Evolutionary conservation across 176 grass and related monocot species (phyloP).

Genomic region (Eremochloa ophiuroides): DNA sequence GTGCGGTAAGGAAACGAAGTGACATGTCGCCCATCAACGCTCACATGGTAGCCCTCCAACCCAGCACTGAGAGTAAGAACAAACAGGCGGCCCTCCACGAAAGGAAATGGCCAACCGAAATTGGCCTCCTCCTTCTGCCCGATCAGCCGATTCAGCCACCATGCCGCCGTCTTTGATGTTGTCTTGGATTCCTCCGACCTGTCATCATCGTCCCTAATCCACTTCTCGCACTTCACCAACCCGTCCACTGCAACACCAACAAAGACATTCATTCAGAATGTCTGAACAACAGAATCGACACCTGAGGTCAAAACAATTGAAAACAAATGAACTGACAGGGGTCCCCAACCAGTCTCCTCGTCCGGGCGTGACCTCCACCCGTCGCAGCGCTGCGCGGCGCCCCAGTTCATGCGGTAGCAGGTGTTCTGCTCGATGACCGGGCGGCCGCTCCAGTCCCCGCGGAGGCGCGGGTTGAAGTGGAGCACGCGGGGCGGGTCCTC

Average conservation of each 20-base stretch:
- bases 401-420: constrained; percentile 87
- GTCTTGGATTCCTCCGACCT: constrained; percentile 21
- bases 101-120: constrained; percentile 71
- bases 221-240: constrained; percentile 69
- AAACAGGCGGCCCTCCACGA: constrained; percentile 60
- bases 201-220: constrained; percentile 46
- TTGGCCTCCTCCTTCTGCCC: constrained; percentile 43
- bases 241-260: constrained; percentile 66
- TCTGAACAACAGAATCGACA: background rate
- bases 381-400: constrained; percentile 50
- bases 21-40: constrained; percentile 61
- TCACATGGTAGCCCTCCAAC: constrained; percentile 86
- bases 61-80: constrained; percentile 84
- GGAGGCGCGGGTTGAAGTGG: constrained; percentile 73
- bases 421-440: constrained; percentile 72
- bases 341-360: constrained; percentile 61
- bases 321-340: constrained; percentile 2
- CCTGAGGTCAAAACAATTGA: background rate
- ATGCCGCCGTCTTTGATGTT: background rate
- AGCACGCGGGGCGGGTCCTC: constrained; percentile 68
- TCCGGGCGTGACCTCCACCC: constrained; percentile 41
- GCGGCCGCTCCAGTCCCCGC: constrained; percentile 61
- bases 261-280: background rate
- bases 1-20: constrained; percentile 77
- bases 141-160: constrained; percentile 68